Evolutionary conservation across 2,329 filamentous ascomycete species (phyloP).

Genomic region (Zalaria obscura): DNA sequence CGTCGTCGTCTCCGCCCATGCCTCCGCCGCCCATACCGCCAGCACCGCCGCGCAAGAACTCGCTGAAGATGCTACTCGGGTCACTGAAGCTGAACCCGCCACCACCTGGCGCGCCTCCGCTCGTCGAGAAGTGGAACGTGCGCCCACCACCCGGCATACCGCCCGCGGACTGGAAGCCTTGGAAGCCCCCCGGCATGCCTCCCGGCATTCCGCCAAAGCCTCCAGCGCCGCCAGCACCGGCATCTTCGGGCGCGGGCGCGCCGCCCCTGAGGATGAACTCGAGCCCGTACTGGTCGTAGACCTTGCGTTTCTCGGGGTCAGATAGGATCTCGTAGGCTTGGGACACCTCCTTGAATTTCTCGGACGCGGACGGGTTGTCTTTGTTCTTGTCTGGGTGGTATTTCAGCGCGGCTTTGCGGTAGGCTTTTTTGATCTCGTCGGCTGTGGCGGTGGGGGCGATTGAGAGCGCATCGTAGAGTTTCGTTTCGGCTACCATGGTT

Average conservation of each 20-base stretch:
- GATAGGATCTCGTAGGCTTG: slow-evolving; percentile 97
- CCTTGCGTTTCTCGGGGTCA: slow-evolving; percentile 90
- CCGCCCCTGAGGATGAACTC: slow-evolving; percentile 83
- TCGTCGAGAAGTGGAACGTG: slow-evolving; percentile 52
- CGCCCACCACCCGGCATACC: slow-evolving; percentile 23
- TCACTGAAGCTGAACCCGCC: slow-evolving; percentile 71
- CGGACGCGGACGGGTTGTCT: slow-evolving; percentile 67
- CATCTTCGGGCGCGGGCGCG: slow-evolving; percentile 46
- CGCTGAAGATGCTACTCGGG: slow-evolving; percentile 69
- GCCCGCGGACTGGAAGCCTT: slow-evolving; percentile 24
- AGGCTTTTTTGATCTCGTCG: slow-evolving; percentile 96
- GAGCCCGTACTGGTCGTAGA: slow-evolving; percentile 87
- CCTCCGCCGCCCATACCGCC: slow-evolving; percentile 29
- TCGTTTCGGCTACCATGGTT: slow-evolving; percentile 85
- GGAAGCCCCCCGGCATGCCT: slow-evolving; percentile 40
- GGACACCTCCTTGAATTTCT: slow-evolving; percentile 98
- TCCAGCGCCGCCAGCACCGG: slow-evolving; percentile 28
- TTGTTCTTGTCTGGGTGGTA: slow-evolving; percentile 98
- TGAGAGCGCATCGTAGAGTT: slow-evolving; percentile 78
- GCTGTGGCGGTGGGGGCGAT: slow-evolving; percentile 69
- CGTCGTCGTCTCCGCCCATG: slow-evolving; percentile 37
- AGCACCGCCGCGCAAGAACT: slow-evolving; percentile 55
- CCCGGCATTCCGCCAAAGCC: slow-evolving; percentile 19
- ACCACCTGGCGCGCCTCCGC: slow-evolving; percentile 28
- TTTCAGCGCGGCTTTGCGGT: slow-evolving; percentile 67